A percentile compares a stretch with the other conserved stretches of the same genome.
Evolutionary conservation across 2,329 filamentous ascomycete species (phyloP).

Genomic region (Pseudogymnoascus verrucosus): DNA sequence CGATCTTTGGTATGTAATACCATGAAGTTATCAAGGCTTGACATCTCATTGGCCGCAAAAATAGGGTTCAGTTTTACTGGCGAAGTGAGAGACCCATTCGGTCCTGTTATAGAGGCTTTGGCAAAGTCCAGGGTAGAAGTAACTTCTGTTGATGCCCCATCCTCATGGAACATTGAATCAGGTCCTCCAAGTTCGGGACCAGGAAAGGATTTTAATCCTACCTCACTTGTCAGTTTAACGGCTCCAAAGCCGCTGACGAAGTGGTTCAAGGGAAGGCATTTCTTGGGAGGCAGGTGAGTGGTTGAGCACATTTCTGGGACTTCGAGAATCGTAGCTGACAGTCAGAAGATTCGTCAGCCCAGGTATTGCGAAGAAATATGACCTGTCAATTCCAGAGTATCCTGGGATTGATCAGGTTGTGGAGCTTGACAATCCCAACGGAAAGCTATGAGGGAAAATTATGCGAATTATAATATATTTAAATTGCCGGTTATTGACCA

Average conservation of each 20-base stretch:
- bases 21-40: constrained; percentile 13
- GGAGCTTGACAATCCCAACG: constrained; percentile 51
- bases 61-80: constrained; percentile 85
- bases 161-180: constrained; percentile 85
- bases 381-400: constrained; percentile 74
- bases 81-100: constrained; percentile 87
- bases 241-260: constrained; percentile 86
- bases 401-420: constrained; percentile 82
- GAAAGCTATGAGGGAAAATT: constrained; percentile 39
- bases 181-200: constrained; percentile 72
- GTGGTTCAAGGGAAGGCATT: constrained; percentile 80
- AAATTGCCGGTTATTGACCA: constrained; percentile 3
- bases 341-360: constrained; percentile 64
- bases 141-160: constrained; percentile 85
- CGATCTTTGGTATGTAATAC: constrained; percentile 66
- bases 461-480: constrained; percentile 6
- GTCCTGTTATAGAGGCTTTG: constrained; percentile 68
- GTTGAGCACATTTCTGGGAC: not conserved
- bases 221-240: constrained; percentile 76
- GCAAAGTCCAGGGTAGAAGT: constrained; percentile 67
- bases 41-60: not conserved
- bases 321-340: constrained; percentile 12
- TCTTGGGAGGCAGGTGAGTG: constrained; percentile 72
- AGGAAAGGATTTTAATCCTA: constrained; percentile 73
- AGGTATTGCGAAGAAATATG: constrained; percentile 75